These are phyloP conservation scores for Saturnispora kantuleensis DNA, from an alignment of 805 yeast species.

Conservation along the genomic window DNA sequence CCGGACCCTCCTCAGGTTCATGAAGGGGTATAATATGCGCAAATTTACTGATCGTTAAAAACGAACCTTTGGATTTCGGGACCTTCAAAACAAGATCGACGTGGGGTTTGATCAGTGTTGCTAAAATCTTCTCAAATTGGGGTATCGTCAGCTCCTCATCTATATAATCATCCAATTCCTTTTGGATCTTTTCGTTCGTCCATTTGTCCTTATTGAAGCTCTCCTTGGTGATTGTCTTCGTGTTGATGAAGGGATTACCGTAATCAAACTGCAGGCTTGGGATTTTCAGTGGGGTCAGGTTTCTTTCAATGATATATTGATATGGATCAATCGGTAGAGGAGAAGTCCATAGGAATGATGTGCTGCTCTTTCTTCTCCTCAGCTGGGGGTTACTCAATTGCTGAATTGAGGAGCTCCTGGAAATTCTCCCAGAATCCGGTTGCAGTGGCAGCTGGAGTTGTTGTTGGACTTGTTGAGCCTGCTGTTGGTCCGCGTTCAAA, in stretches of 20 bases:
- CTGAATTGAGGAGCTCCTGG: constrained; percentile 4
- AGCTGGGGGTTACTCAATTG: constrained; percentile 8
- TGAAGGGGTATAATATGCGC: constrained; percentile 7
- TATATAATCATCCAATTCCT: constrained; percentile 12
- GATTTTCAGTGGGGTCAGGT: constrained; percentile 15
- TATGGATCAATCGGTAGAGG: constrained; percentile 27
- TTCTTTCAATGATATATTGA: constrained; percentile 26
- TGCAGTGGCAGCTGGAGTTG: constrained; percentile 3
- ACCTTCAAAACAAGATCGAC: constrained; percentile 17
- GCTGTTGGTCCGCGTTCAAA: constrained; percentile 11
- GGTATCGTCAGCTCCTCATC: constrained; percentile 10
- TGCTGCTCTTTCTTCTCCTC: constrained; percentile 19
- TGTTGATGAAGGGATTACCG: constrained; percentile 19
- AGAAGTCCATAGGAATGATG: constrained; percentile 23
- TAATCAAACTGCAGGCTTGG: constrained; percentile 12
- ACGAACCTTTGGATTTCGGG: constrained; percentile 20
- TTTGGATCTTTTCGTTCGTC: constrained; percentile 5
- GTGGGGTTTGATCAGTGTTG: constrained; percentile 9
- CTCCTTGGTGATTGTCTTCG: not conserved
- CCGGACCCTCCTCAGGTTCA: constrained; percentile 6
- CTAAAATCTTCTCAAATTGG: constrained; percentile 11
- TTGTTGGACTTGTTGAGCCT: constrained; percentile 2
- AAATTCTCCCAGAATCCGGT: not conserved
- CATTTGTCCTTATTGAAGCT: not conserved
- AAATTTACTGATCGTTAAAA: constrained; percentile 13